These are phyloP conservation scores for Aureobasidium sp. DNA, from an alignment of 2,329 filamentous ascomycete genomes.

Conservation along the genomic window DNA sequence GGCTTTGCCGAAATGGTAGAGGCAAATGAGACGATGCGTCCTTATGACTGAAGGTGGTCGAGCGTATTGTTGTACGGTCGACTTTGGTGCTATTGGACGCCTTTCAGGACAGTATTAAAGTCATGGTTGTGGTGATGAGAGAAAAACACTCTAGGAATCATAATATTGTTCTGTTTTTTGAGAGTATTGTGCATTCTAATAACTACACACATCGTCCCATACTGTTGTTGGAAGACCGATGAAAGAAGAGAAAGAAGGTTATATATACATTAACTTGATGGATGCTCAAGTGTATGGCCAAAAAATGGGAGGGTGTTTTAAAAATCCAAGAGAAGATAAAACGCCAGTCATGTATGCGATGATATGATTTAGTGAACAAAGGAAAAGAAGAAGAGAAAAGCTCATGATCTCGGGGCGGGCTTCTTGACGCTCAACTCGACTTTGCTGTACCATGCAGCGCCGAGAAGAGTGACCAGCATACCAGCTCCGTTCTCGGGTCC, in stretches of 20 bases:
- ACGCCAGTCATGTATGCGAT: slow-evolving; percentile 5
- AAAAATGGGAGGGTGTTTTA: background rate
- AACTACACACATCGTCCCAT: background rate
- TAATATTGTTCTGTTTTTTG: background rate
- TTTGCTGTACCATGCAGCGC: slow-evolving; percentile 53
- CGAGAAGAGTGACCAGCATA: slow-evolving; percentile 49
- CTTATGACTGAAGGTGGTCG: slow-evolving; percentile 21
- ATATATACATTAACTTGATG: slow-evolving; percentile 12
- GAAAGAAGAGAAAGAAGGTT: background rate
- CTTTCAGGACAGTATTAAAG: background rate
- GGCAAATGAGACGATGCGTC: slow-evolving; percentile 24
- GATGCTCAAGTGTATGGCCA: background rate
- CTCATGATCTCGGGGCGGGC: slow-evolving; percentile 4
- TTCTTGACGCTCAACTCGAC: slow-evolving; percentile 48
- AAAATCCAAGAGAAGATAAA: background rate
- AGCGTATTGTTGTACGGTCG: too few species aligned
- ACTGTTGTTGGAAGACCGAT: background rate
- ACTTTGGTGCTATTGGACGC: background rate
- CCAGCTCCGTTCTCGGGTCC: slow-evolving; percentile 44
- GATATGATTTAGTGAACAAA: background rate
- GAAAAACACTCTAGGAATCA: background rate
- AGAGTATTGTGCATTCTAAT: background rate
- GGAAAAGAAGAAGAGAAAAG: background rate
- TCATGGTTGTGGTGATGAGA: background rate
- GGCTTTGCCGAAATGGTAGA: slow-evolving; percentile 25